These are phyloP conservation scores for Macadamia integrifolia DNA, from an alignment of 164 flowering plant genomes.

Conservation along the genomic window DNA sequence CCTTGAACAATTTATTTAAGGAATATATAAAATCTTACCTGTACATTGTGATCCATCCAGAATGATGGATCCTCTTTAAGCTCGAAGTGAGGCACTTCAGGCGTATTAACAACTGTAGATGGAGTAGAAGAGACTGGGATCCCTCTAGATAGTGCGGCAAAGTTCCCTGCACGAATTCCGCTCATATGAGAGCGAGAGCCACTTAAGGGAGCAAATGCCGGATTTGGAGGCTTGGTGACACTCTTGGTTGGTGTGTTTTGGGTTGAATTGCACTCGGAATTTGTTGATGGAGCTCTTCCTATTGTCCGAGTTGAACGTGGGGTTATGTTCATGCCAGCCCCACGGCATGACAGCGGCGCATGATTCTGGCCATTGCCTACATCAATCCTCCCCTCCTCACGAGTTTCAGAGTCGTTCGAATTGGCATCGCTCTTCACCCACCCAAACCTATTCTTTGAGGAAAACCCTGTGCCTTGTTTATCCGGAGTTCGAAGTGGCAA, in stretches of 20 bases:
- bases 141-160: conserved; percentile 60
- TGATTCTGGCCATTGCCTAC: conserved; percentile 1
- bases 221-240: conserved; percentile 69
- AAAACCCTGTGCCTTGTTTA: conserved; percentile 33
- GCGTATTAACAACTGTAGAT: conserved; percentile 50
- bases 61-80: conserved; percentile 91
- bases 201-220: conserved; percentile 25
- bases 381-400: conserved; percentile 35
- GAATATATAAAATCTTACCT: conserved; percentile 35
- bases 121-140: conserved; percentile 36
- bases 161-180: conserved; percentile 37
- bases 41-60: conserved; percentile 99
- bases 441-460: conserved; percentile 49
- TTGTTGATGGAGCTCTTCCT: conserved; percentile 34
- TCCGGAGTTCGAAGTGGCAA: conserved; percentile 71
- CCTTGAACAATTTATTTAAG: neutral
- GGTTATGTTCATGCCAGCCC: conserved; percentile 30
- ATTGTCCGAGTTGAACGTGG: conserved; percentile 44
- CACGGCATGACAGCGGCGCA: conserved; percentile 21
- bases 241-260: conserved; percentile 91
- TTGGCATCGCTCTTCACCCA: conserved; percentile 55
- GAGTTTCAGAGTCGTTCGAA: conserved; percentile 12
- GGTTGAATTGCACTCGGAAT: conserved; percentile 61
- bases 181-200: conserved; percentile 28
- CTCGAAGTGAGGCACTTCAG: conserved; percentile 91